A percentile compares a stretch with the other conserved stretches of the same genome.
phyloP scores from a whole-genome alignment of 805 yeast species.

The Kodamaea sagamina region DNA sequence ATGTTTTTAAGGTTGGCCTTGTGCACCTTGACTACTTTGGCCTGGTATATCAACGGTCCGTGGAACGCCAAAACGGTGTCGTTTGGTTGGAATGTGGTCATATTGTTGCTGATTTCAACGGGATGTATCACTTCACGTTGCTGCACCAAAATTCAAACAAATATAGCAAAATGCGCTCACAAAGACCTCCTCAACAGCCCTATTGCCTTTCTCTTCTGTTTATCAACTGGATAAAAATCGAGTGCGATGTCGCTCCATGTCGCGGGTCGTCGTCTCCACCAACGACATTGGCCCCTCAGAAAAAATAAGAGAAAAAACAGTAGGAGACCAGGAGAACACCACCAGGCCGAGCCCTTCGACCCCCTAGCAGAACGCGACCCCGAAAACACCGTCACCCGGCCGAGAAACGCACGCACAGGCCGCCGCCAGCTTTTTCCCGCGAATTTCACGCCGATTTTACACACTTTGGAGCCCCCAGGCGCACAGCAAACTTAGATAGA shows the following conservation, averaged over 20 bases:
- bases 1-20: conserved; percentile 51
- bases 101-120: not conserved
- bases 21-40: conserved; percentile 69
- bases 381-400: no score
- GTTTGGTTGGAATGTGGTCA: conserved; percentile 23
- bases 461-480: not conserved
- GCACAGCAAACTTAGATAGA: conserved; percentile 2
- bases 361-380: no score
- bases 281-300: not conserved
- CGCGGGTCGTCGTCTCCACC: not conserved
- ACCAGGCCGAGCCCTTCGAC: no score
- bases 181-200: no score
- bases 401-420: no score
- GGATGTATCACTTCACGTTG: no score
- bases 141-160: no score
- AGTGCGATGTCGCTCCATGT: not conserved
- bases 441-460: not conserved
- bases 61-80: conserved; percentile 68
- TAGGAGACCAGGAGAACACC: not conserved
- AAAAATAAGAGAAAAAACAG: not conserved
- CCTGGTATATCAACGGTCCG: conserved; percentile 89
- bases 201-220: no score
- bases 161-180: no score
- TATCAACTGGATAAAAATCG: no score
- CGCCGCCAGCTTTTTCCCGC: not conserved